phyloP scores from a whole-genome alignment of 2,329 filamentous ascomycete genomes.

The Colletotrichum sp. region DNA sequence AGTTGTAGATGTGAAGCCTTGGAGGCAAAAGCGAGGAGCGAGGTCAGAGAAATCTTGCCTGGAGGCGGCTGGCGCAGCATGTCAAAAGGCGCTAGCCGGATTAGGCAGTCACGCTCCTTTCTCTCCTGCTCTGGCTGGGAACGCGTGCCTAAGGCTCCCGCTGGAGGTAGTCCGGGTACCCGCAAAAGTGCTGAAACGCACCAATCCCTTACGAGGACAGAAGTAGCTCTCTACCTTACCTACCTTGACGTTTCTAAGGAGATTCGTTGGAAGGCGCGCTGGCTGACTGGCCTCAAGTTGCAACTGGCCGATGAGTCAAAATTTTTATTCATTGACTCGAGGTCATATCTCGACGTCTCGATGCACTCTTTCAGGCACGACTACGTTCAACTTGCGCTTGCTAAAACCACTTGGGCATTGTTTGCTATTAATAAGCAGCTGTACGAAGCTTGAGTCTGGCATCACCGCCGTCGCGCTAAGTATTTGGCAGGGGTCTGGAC shows the following conservation, averaged over 20 bases:
- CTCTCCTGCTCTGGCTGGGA: slow-evolving; percentile 26
- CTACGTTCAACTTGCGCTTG: not conserved
- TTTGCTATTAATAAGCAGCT: not conserved
- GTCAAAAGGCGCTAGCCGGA: slow-evolving; percentile 35
- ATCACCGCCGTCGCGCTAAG: slow-evolving; percentile 5
- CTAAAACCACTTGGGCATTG: not conserved
- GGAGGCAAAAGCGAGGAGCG: slow-evolving; percentile 41
- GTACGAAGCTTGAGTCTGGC: not conserved
- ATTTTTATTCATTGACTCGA: not conserved
- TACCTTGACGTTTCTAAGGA: not conserved
- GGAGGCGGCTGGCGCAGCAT: slow-evolving; percentile 39
- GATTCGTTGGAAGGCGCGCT: not conserved
- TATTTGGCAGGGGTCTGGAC: not conserved
- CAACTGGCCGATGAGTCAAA: not conserved
- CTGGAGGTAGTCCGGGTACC: not conserved
- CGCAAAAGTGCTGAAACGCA: slow-evolving; percentile 1
- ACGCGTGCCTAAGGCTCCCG: not conserved
- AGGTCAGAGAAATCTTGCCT: slow-evolving; percentile 48
- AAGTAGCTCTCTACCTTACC: not conserved
- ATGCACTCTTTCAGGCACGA: not conserved
- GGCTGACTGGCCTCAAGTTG: not conserved
- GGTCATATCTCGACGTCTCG: not conserved
- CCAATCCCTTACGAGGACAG: not conserved
- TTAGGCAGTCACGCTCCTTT: slow-evolving; percentile 25
- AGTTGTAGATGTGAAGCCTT: slow-evolving; percentile 36